Base-by-base conservation (phyloP, 257 asterid genomes). In the Echites panduratus region DNA sequence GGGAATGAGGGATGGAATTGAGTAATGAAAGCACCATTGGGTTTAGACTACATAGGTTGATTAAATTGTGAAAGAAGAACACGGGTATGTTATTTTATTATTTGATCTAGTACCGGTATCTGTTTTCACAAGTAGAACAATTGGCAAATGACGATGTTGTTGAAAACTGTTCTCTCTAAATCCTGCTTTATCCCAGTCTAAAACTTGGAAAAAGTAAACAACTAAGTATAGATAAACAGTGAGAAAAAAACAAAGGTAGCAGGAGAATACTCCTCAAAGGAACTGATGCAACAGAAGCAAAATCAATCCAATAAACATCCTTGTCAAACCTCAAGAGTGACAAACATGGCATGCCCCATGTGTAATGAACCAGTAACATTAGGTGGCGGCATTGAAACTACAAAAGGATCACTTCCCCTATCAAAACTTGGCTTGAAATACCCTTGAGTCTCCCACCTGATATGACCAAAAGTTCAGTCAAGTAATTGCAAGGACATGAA, bases 271-370 rank as follows among this genome's bases (percentile, higher is more conserved):
- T 64, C 68, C 44, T 38, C 29, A 64, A 64, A 29, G 49, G 29
- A 17, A 64, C 7, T 32, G 7, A 29, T 22, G 43, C 3, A 71
- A 57, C 9, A 50, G 53, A 64, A 29, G 71, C 26, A 43, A 70
- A 77, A 73, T 71, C 49, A 75, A 70, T 47, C 63, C 47, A 52
- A 19, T 3, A 57, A 38, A 38, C 47, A 44, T 22, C 16, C 57
- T 52, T 45, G 47, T 35, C 84, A 67, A 79, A 94, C 99, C 99
- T 94, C 99, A 74, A 94, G 98, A 77, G 99, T 89, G 80, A 94
- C 98, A 80, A 94, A 94, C 99, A 94, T 94, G 27, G 99, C 98
- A 81, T 94, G 99, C 54, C 99, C 99, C 99, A 94, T 94, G 85
- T 94, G 99, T 88, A 94, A 82, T 7, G 99, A 94, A 70, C 99